Evolutionary conservation across 1,284 basidiomycete genomes (phyloP).

Genomic region (Fomitopsis betulina): DNA sequence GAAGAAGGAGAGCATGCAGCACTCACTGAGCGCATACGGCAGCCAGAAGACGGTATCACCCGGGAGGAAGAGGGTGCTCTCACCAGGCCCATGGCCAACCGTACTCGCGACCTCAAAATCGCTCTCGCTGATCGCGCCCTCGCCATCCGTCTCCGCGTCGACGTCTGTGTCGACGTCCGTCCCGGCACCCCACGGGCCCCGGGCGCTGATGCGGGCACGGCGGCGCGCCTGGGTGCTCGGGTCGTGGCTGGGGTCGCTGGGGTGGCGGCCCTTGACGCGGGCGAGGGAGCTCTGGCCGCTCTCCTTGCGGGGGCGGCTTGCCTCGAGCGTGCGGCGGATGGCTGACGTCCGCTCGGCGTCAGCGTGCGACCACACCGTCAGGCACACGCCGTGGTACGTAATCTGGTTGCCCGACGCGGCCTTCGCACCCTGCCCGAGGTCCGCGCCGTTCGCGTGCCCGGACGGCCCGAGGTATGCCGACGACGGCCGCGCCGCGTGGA

Average conservation of each 20-base stretch:
- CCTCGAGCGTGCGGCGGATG: slow-evolving; percentile 78
- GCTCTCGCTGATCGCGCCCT: slow-evolving; percentile 69
- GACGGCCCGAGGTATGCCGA: slow-evolving; percentile 74
- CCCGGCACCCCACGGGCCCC: slow-evolving; percentile 58
- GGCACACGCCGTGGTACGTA: slow-evolving; percentile 85
- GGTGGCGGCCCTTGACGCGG: slow-evolving; percentile 57
- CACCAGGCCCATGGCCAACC: slow-evolving; percentile 72
- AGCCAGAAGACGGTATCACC: slow-evolving; percentile 91
- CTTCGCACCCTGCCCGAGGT: slow-evolving; percentile 35
- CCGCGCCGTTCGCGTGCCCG: slow-evolving; percentile 28
- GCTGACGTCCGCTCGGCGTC: slow-evolving; percentile 81
- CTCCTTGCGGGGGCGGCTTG: slow-evolving; percentile 71
- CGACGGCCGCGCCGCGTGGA: slow-evolving; percentile 60
- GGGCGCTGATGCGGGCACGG: slow-evolving; percentile 48
- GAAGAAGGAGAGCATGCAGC: background rate
- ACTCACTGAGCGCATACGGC: slow-evolving; percentile 84
- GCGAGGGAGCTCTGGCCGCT: slow-evolving; percentile 62
- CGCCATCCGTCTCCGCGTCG: slow-evolving; percentile 58
- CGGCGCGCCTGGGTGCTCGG: slow-evolving; percentile 52
- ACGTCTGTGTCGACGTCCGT: slow-evolving; percentile 33
- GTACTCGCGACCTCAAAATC: slow-evolving; percentile 78
- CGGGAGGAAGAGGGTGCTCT: slow-evolving; percentile 81
- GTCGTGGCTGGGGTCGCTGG: slow-evolving; percentile 39
- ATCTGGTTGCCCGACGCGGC: slow-evolving; percentile 42
- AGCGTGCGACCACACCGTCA: slow-evolving; percentile 93